Conservation (phyloP, 1,284 basidiomycete species). For the Fomitiporia mediterranea region DNA sequence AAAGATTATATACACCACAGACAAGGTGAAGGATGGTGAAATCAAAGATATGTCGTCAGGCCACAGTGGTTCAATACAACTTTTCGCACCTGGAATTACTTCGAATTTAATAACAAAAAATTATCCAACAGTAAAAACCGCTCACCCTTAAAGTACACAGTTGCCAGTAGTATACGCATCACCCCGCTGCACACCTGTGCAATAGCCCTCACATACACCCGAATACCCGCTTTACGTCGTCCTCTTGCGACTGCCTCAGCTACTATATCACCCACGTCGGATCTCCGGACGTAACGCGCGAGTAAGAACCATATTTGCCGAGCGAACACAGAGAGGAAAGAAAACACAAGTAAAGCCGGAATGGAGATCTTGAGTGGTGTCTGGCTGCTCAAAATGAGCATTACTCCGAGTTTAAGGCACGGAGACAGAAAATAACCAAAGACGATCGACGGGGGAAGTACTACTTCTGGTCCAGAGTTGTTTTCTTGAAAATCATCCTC, state of each 20-base stretch:
- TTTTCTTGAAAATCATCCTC: conserved; percentile 9
- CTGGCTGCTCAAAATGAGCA: conserved; percentile 46
- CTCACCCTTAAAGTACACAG: conserved; percentile 63
- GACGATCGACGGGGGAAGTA: conserved; percentile 51
- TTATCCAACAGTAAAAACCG: conserved; percentile 30
- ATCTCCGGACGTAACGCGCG: conserved; percentile 57
- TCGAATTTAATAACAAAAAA: conserved; percentile 36
- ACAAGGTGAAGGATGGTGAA: conserved; percentile 34
- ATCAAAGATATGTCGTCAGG: conserved; percentile 32
- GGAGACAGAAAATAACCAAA: conserved; percentile 68
- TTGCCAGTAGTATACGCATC: conserved; percentile 47
- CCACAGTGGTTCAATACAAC: conserved; percentile 11
- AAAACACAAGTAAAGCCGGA: conserved; percentile 48
- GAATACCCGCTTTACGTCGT: conserved; percentile 41
- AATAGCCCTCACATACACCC: conserved; percentile 37
- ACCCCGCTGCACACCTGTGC: conserved; percentile 40
- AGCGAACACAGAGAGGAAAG: conserved; percentile 52
- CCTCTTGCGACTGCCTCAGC: conserved; percentile 56
- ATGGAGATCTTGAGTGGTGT: conserved; percentile 48
- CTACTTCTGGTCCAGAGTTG: neutral
- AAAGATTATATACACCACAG: conserved; percentile 37
- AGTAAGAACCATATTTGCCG: conserved; percentile 72
- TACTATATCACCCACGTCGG: conserved; percentile 59
- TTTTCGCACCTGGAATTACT: conserved; percentile 29
- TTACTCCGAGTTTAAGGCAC: conserved; percentile 63